phyloP scores from a whole-genome alignment of 1,139 yeast genomes.

The Suhomyces panamericanus region DNA sequence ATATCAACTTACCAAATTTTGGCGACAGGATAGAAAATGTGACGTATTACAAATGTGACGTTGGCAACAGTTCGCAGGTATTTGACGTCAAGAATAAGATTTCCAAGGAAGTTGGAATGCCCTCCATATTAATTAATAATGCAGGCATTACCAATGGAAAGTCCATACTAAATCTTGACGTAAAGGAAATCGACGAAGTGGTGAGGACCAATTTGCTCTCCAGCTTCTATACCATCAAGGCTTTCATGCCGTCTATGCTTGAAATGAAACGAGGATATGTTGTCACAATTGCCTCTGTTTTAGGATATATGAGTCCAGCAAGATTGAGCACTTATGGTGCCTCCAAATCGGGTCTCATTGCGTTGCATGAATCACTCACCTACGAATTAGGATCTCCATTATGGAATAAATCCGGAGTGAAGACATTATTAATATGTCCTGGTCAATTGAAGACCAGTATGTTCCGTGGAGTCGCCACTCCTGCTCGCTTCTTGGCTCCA shows the following conservation, averaged over 20 bases:
- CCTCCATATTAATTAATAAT: conserved; percentile 73
- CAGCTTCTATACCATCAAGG: conserved; percentile 66
- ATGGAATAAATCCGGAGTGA: conserved; percentile 52
- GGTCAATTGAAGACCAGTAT: conserved; percentile 78
- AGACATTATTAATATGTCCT: conserved; percentile 76
- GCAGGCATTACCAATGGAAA: conserved; percentile 75
- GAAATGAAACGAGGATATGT: conserved; percentile 66
- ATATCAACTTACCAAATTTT: conserved; percentile 55
- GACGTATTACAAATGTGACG: conserved; percentile 65
- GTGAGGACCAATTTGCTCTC: conserved; percentile 69
- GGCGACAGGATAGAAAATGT: conserved; percentile 41
- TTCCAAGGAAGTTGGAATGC: conserved; percentile 51
- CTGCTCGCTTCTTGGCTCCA: conserved; percentile 76
- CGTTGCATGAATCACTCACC: conserved; percentile 79
- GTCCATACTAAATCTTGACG: conserved; percentile 51
- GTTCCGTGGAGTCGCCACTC: conserved; percentile 72
- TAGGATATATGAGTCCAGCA: conserved; percentile 86
- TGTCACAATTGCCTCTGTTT: conserved; percentile 76
- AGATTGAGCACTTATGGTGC: conserved; percentile 83
- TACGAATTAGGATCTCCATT: conserved; percentile 64
- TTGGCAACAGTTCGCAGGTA: conserved; percentile 49
- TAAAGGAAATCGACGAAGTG: conserved; percentile 59
- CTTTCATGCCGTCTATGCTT: conserved; percentile 74
- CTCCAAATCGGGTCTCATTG: conserved; percentile 80
- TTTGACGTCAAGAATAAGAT: conserved; percentile 38